phyloP scores from a whole-genome alignment of 305 asterid genomes.

The Solanum hybrid region DNA sequence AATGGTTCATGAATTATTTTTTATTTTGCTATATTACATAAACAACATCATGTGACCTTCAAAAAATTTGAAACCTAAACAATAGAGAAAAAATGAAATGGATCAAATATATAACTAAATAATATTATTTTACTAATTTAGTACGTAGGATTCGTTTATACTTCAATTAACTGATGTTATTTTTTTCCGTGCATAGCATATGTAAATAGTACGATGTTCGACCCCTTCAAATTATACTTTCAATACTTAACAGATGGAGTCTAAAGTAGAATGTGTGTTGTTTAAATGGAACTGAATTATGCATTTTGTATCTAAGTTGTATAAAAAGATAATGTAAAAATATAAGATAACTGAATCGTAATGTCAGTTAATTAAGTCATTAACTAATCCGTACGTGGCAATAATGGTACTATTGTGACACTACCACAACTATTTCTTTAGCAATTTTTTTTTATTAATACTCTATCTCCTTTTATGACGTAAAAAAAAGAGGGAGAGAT shows the following conservation, averaged over 20 bases:
- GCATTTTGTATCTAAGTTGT: no score
- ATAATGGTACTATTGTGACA: not conserved
- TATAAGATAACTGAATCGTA: no score
- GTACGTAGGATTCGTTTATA: no score
- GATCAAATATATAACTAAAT: not conserved
- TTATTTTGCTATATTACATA: not conserved
- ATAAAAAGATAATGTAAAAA: no score
- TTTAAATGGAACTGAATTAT: no score
- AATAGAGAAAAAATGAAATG: not conserved
- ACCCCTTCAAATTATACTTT: no score
- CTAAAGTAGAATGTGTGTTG: not conserved
- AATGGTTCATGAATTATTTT: not conserved
- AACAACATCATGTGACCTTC: not conserved
- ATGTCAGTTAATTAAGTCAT: no score
- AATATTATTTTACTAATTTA: no score
- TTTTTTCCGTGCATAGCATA: not conserved
- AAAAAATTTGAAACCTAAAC: not conserved
- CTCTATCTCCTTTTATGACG: not conserved
- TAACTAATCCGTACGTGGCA: not conserved
- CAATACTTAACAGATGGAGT: not conserved
- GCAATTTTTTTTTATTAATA: not conserved
- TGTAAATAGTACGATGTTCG: no score
- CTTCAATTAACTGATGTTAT: no score
- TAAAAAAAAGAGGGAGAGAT: no score
- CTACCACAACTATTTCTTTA: not conserved